phyloP scores from a whole-genome alignment of 2,329 filamentous ascomycete species.

The Fusarium fracticaudum region DNA sequence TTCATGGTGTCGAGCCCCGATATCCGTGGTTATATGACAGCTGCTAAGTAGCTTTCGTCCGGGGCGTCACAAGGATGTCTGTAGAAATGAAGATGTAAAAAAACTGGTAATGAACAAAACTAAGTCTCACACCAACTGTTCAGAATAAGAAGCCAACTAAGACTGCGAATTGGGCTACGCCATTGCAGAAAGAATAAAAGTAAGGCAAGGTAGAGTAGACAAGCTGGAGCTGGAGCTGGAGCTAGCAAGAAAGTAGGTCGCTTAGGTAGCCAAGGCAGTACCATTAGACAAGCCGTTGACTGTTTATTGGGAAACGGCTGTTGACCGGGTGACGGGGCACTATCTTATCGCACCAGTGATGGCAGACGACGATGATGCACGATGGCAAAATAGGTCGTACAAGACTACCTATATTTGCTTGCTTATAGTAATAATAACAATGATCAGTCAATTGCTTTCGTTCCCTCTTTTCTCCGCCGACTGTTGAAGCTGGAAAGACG shows the following conservation, averaged over 20 bases:
- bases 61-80: neutral
- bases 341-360: conserved; percentile 38
- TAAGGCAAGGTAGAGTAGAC: conserved; percentile 15
- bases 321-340: conserved; percentile 38
- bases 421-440: neutral
- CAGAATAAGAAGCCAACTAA: conserved; percentile 28
- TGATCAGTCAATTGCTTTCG: neutral
- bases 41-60: conserved; percentile 1
- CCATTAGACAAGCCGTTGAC: conserved; percentile 38
- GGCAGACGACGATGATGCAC: conserved; percentile 16
- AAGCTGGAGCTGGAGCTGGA: conserved; percentile 29
- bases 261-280: conserved; percentile 18
- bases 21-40: conserved; percentile 17
- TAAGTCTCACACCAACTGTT: conserved; percentile 14
- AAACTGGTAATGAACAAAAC: conserved; percentile 17
- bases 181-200: conserved; percentile 38
- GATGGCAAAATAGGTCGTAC: neutral
- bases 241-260: conserved; percentile 30
- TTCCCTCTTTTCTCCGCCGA: neutral
- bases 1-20: conserved; percentile 18
- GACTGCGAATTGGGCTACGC: conserved; percentile 35
- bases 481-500: neutral
- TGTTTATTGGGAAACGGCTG: conserved; percentile 40
- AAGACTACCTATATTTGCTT: neutral
- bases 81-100: conserved; percentile 17